phyloP scores from a whole-genome alignment of 768 basidiomycete species.

The Rhizopogon vesiculosus region DNA sequence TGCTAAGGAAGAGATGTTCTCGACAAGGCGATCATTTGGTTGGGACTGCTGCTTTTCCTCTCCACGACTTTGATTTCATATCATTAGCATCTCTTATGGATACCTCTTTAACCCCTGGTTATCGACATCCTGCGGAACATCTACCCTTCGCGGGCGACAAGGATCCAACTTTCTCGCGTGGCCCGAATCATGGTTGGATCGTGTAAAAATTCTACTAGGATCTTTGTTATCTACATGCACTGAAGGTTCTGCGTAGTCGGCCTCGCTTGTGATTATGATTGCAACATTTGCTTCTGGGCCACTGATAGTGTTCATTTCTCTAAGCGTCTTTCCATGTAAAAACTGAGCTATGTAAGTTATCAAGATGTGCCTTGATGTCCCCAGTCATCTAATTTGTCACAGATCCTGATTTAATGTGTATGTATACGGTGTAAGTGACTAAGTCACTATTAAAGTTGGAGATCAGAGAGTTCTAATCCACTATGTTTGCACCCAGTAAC shows the following conservation, averaged over 20 bases:
- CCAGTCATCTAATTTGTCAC: slow-evolving; percentile 10
- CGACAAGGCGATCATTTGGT: slow-evolving; percentile 6
- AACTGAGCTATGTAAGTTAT: background rate
- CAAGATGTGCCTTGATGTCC: background rate
- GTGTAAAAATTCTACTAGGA: slow-evolving; percentile 2
- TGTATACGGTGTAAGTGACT: no score
- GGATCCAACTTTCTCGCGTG: slow-evolving; percentile 4
- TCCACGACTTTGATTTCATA: background rate
- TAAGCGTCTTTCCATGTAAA: background rate
- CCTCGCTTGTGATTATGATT: slow-evolving; percentile 14
- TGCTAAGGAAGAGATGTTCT: slow-evolving; percentile 4
- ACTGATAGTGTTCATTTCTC: slow-evolving; percentile 10
- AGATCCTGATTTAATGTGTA: no score
- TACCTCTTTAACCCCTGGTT: slow-evolving; percentile 15
- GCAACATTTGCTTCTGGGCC: slow-evolving; percentile 5
- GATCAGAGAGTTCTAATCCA: no score
- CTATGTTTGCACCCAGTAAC: no score
- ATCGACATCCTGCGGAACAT: slow-evolving; percentile 20
- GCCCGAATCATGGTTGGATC: slow-evolving; percentile 16
- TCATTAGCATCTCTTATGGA: background rate
- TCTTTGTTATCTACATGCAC: background rate
- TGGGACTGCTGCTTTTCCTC: slow-evolving; percentile 8
- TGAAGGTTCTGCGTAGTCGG: slow-evolving; percentile 14
- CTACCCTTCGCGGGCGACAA: slow-evolving; percentile 10
- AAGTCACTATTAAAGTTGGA: no score